Base-by-base conservation (phyloP, 2,329 filamentous ascomycete genomes). In the Thelonectria olida region DNA sequence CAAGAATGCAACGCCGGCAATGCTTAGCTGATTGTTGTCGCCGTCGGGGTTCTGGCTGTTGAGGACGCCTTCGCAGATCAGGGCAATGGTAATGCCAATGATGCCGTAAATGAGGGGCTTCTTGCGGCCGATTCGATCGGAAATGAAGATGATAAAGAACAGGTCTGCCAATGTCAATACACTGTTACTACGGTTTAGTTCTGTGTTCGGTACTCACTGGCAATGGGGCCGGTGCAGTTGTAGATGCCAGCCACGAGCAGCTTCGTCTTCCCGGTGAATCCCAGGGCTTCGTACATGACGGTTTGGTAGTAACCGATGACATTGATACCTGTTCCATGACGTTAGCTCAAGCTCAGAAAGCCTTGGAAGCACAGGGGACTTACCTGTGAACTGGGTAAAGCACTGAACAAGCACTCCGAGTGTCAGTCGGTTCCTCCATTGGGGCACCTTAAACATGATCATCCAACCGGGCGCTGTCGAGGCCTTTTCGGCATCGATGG, bases 51-150 rank as follows among this genome's bases (percentile, higher is more conserved):
- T 85, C 61, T 82, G 80, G 12, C 81, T 82, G 65, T 85, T 86
- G 56, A 88, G 76, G 3, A 78, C 80, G 1, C 81, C 84, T 71
- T 88, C 85, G 66, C 85, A 85, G 65, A 88, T 80, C 1, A 90
- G 75, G 0, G 85, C 85, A 44, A 88, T 75, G 9, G 82, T 83
- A 44, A 89, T 88, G 10, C 77, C 85, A 2, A 84, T 73, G 42
- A 84, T 85, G 42, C 89, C 89, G 65, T 89, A 84, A 22, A 92
- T 76, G 84, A 92, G 90, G 55, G 91, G 81, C 65, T 82, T 82
- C 9, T 89, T 82, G 42, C 90, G 85, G 8, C 88, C 88, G 7
- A 88, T 83, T 7, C 82, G 81, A 73, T 89, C 86, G 51, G 88
- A 83, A 36, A 88, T 79, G 72, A 86, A 85, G 15, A 79, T 77